These are phyloP conservation scores for Zymoseptoria tritici DNA, from an alignment of 2,329 filamentous ascomycete genomes.

Conservation along the genomic window DNA sequence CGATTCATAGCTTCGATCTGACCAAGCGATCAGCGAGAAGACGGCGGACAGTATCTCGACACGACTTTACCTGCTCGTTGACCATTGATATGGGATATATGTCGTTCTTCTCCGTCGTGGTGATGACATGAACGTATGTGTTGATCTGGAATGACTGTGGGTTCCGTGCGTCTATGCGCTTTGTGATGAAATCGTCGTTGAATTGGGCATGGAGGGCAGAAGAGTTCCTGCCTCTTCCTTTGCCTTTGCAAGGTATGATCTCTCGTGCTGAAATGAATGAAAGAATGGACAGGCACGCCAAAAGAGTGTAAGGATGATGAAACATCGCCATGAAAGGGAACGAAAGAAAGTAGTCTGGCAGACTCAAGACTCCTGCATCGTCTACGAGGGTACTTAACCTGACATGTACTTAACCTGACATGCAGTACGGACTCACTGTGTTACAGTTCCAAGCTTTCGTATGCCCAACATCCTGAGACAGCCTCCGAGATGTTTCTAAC, in stretches of 20 bases:
- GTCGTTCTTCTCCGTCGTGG: neutral
- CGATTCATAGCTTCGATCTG: neutral
- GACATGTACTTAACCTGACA: neutral
- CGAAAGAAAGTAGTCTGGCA: neutral
- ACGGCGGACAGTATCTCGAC: neutral
- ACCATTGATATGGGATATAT: neutral
- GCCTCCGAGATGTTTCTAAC: neutral
- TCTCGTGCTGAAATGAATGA: neutral
- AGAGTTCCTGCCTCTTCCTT: slow-evolving; percentile 1
- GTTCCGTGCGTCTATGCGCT: neutral
- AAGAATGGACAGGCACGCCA: neutral
- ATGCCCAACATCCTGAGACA: neutral
- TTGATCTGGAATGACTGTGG: neutral
- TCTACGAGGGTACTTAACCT: neutral
- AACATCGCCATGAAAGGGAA: neutral
- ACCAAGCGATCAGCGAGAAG: neutral
- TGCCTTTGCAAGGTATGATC: neutral
- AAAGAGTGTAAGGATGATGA: neutral
- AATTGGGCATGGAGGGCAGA: neutral
- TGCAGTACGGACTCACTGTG: neutral
- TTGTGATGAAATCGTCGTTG: neutral
- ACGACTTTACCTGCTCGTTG: neutral
- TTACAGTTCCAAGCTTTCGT: neutral
- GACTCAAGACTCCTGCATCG: neutral
- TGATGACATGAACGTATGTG: neutral